Conservation (phyloP, 2,329 filamentous ascomycete genomes). For the Aspergillus versicolor region DNA sequence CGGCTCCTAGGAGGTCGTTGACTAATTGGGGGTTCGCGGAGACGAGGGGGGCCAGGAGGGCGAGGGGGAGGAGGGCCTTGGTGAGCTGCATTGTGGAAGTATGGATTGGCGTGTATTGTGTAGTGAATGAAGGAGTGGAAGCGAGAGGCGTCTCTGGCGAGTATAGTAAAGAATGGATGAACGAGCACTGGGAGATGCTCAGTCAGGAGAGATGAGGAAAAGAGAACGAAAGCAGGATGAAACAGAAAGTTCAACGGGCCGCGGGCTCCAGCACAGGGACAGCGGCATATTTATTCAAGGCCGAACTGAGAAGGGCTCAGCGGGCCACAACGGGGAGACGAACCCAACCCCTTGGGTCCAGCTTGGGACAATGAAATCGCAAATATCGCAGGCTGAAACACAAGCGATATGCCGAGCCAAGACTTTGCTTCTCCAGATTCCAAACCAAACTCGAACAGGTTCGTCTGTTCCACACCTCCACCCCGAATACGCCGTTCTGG, state of each 20-base stretch:
- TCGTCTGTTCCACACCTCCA: neutral
- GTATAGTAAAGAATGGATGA: neutral
- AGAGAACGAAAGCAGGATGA: constrained; percentile 1
- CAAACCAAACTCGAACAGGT: constrained; percentile 8
- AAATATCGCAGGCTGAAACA: constrained; percentile 18
- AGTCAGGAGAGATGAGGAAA: neutral
- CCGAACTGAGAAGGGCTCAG: too few relatives aligned
- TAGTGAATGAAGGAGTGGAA: constrained; percentile 5
- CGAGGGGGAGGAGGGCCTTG: neutral
- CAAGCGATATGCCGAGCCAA: constrained; percentile 18
- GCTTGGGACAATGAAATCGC: neutral
- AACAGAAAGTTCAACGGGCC: too few relatives aligned
- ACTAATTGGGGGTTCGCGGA: constrained; percentile 6
- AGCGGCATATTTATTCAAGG: too few relatives aligned
- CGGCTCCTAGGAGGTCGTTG: constrained; percentile 7
- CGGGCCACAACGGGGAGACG: neutral
- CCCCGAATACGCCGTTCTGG: neutral
- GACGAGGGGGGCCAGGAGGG: constrained; percentile 2
- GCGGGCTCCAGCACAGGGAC: too few relatives aligned
- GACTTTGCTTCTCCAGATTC: constrained; percentile 14
- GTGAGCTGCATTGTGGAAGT: neutral
- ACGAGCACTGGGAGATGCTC: neutral
- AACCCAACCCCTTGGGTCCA: constrained; percentile 14
- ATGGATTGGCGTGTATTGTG: neutral
- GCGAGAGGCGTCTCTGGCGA: neutral